Percentiles rank a stretch among this genome's conserved stretches.
phyloP scores from a whole-genome alignment of 441 rosid species.

The Gossypium lobatum region DNA sequence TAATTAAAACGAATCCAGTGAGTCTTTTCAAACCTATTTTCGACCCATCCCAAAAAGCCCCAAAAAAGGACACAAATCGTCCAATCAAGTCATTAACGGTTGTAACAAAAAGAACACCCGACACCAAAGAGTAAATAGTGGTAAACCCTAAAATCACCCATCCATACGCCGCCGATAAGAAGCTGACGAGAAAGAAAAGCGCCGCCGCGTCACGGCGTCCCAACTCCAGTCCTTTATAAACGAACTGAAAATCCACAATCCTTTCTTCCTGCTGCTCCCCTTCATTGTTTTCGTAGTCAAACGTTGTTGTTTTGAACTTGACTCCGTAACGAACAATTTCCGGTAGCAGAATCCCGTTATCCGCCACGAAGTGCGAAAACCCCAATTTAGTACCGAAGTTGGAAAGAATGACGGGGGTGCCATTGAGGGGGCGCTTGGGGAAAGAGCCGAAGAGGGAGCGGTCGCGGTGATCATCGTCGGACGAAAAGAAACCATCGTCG shows the following conservation, averaged over 20 bases:
- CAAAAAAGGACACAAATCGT: slow-evolving; percentile 44
- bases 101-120: slow-evolving; percentile 66
- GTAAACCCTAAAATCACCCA: slow-evolving; percentile 92
- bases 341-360: slow-evolving; percentile 52
- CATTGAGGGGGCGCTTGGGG: slow-evolving; percentile 42
- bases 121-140: slow-evolving; percentile 67
- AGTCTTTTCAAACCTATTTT: slow-evolving; percentile 77
- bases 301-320: slow-evolving; percentile 30
- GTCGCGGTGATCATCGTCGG: slow-evolving; percentile 49
- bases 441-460: slow-evolving; percentile 35
- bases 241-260: slow-evolving; percentile 50
- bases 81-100: slow-evolving; percentile 65
- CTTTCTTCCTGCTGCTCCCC: slow-evolving; percentile 33
- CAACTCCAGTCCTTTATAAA: slow-evolving; percentile 66
- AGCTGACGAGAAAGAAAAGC: slow-evolving; percentile 65
- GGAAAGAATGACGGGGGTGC: slow-evolving; percentile 43
- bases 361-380: slow-evolving; percentile 44
- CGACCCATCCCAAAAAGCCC: slow-evolving; percentile 67
- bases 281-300: slow-evolving; percentile 25
- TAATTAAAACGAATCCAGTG: slow-evolving; percentile 78
- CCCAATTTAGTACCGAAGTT: slow-evolving; percentile 49
- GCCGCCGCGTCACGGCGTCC: slow-evolving; percentile 71
- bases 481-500: slow-evolving; percentile 81
- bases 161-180: slow-evolving; percentile 82
- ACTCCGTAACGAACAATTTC: slow-evolving; percentile 56